Evolutionary conservation across 169 alveolate genomes (phyloP).

Genomic region (Cystoisospora suis): DNA sequence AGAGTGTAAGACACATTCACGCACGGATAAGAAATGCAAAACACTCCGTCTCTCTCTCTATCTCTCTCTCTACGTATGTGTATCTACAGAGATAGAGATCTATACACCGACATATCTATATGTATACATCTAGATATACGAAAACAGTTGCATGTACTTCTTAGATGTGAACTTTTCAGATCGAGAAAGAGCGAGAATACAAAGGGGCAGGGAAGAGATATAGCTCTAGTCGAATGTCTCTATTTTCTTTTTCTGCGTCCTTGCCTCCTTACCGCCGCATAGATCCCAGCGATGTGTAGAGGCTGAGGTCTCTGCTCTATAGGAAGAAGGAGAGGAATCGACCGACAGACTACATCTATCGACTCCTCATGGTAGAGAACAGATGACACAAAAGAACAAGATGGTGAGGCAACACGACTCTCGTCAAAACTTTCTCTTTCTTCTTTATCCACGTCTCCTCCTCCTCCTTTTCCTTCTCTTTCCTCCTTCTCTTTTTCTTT

Average conservation of each 20-base stretch:
- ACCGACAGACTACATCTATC: constrained; percentile 49
- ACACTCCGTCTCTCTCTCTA: too few species aligned
- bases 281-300: constrained; percentile 41
- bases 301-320: constrained; percentile 61
- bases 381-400: background rate
- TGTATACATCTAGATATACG: background rate
- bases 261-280: constrained; percentile 41
- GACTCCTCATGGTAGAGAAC: background rate
- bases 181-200: too few species aligned
- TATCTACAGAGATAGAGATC: background rate
- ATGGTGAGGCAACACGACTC: too few species aligned
- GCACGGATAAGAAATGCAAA: too few species aligned
- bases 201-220: too few species aligned
- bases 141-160: background rate
- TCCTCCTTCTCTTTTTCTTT: background rate
- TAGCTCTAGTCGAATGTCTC: too few species aligned
- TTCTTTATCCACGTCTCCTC: background rate
- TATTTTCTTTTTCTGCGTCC: background rate
- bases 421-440: background rate
- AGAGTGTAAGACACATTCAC: too few species aligned
- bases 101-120: too few species aligned
- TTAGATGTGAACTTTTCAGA: too few species aligned
- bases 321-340: constrained; percentile 47
- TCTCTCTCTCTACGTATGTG: too few species aligned
- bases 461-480: background rate